phyloP scores from a whole-genome alignment of 495 filamentous ascomycete genomes.

The Penicillium bialowiezense region DNA sequence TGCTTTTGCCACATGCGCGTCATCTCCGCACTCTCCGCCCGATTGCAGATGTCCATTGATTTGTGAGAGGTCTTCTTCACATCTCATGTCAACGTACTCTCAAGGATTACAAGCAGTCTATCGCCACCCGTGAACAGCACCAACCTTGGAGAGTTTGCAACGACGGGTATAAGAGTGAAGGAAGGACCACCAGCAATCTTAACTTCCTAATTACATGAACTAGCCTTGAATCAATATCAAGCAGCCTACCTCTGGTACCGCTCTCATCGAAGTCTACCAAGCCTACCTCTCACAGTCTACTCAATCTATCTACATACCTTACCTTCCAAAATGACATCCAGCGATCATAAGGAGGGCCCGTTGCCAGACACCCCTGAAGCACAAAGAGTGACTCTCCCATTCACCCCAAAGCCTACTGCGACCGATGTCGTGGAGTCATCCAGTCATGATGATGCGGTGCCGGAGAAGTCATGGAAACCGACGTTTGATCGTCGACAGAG shows the following conservation, averaged over 20 bases:
- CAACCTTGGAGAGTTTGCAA: neutral
- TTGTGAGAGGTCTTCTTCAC: neutral
- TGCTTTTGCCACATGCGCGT: slow-evolving; percentile 11
- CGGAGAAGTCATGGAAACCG: slow-evolving; percentile 26
- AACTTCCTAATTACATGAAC: neutral
- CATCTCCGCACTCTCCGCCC: neutral
- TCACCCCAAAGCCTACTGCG: neutral
- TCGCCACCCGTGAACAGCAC: neutral
- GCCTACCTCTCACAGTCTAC: too few species aligned
- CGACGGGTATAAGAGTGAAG: neutral
- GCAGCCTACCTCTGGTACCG: neutral
- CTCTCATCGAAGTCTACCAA: too few species aligned
- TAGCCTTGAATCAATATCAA: neutral
- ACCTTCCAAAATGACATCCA: neutral
- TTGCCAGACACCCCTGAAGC: neutral
- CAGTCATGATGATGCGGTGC: neutral
- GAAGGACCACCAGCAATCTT: neutral
- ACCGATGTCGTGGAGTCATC: neutral
- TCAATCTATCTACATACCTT: neutral
- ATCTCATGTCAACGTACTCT: neutral
- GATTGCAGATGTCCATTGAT: neutral
- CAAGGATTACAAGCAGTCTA: neutral
- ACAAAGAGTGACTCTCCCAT: neutral
- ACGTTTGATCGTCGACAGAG: slow-evolving; percentile 27
- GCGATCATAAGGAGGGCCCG: neutral